Base-by-base conservation (phyloP, 495 filamentous ascomycete species). In the Podospora fimiseda region DNA sequence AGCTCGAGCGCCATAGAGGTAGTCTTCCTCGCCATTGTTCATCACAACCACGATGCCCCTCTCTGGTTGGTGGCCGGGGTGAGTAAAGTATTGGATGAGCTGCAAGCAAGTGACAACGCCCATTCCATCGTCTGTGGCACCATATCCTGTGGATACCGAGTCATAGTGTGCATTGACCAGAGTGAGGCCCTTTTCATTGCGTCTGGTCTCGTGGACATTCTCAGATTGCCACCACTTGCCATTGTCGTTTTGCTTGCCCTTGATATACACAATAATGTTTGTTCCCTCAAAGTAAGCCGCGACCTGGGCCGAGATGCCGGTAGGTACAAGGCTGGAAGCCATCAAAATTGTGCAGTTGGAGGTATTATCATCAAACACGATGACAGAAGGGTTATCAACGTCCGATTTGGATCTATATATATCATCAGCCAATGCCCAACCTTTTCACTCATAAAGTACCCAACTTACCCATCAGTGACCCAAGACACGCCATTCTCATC, bases 1-100 rank as follows among this genome's bases (percentile, higher is more conserved):
- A n/a, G 84, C 90, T 55, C 85, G 80, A 37, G 93, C 90, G 3
- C 93, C 93, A 62, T 93, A 92, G 41, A 98, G 74, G 50, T 80
- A 93, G 64, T 97, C 90, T 70, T 98, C 93, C 70, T 98, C 93
- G 47, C 89, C 91, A 61, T 97, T 96, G 71, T 98, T 98, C 56
- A 98, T 75, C 39, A 98, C 72, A 21, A 86, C 81, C 19, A 98
- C 85, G 37, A 98, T 74, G 1, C 90, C 92, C 57, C 80, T 80
- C 57, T 84, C 84, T 2, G 89, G 89, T 57, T 79, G 83, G 61
- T 91, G 80, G n/a, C 77, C 85, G 3, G 81, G 73, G 7, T 80
- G 80, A 5, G 88, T 87, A 67, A 96, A 97, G 66, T 96, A 87
- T 51, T 84, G 83, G 51, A 98, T 76, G n/a, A 96, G 70, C 62